phyloP scores from a whole-genome alignment of 805 yeast genomes.

The Limtongia smithiae region DNA sequence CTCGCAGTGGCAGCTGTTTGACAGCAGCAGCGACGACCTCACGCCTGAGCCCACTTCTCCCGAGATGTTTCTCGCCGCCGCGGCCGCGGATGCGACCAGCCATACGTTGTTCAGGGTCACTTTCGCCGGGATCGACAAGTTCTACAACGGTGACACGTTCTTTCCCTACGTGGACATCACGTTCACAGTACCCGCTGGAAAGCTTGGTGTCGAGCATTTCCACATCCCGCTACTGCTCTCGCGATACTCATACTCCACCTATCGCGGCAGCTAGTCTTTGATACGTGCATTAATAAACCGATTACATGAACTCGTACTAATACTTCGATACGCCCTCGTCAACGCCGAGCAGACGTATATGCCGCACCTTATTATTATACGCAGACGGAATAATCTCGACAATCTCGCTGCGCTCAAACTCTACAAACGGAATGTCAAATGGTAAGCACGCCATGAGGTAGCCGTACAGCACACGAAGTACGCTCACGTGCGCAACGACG shows the following conservation, averaged over 20 bases:
- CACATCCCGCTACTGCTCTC: slow-evolving; percentile 84
- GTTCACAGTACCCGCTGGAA: slow-evolving; percentile 59
- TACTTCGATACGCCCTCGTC: slow-evolving; percentile 9
- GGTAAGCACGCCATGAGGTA: slow-evolving; percentile 91
- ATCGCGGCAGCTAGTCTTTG: slow-evolving; percentile 64
- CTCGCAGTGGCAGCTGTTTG: slow-evolving; percentile 51
- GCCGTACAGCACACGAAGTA: slow-evolving; percentile 85
- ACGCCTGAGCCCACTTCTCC: not conserved
- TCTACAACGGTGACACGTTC: slow-evolving; percentile 60
- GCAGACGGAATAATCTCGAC: slow-evolving; percentile 87
- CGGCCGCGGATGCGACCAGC: slow-evolving; percentile 18
- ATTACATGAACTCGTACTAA: not conserved
- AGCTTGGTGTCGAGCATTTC: slow-evolving; percentile 59
- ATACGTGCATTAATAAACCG: not conserved
- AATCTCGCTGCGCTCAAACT: slow-evolving; percentile 76
- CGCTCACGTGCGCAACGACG: slow-evolving; percentile 89
- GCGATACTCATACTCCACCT: slow-evolving; percentile 84
- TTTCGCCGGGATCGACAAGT: slow-evolving; percentile 64
- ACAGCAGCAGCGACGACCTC: not conserved
- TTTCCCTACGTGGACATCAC: slow-evolving; percentile 85
- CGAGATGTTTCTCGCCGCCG: slow-evolving; percentile 42
- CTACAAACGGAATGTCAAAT: slow-evolving; percentile 73
- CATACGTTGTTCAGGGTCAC: slow-evolving; percentile 53
- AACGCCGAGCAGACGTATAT: slow-evolving; percentile 38
- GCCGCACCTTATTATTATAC: slow-evolving; percentile 65